Evolutionary conservation across 2,329 filamentous ascomycete species (phyloP).

Genomic region (Truncatella angustata): DNA sequence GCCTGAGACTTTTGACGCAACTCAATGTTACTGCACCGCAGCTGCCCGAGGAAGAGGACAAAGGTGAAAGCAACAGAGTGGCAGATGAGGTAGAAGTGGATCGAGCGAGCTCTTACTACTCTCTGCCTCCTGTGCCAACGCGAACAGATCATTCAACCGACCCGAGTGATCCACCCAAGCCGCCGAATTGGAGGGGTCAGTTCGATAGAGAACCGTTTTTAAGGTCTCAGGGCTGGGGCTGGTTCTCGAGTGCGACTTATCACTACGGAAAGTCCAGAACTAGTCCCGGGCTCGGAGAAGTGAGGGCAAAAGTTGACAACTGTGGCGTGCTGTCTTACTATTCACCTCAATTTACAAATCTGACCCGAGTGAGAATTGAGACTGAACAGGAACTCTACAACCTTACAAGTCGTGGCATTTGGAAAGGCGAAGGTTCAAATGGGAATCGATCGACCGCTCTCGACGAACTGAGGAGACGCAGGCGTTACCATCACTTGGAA

Average conservation of each 20-base stretch:
- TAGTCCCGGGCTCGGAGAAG: slow-evolving; percentile 39
- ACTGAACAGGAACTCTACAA: slow-evolving; percentile 37
- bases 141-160: slow-evolving; percentile 32
- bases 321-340: slow-evolving; percentile 48
- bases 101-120: slow-evolving; percentile 28
- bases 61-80: slow-evolving; percentile 7
- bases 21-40: slow-evolving; percentile 46
- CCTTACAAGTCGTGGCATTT: slow-evolving; percentile 38
- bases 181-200: slow-evolving; percentile 34
- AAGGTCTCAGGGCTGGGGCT: slow-evolving; percentile 38
- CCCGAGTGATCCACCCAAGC: slow-evolving; percentile 31
- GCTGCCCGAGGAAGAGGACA: slow-evolving; percentile 18
- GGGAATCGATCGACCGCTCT: slow-evolving; percentile 28
- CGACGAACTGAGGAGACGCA: slow-evolving; percentile 32
- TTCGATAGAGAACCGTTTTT: slow-evolving; percentile 37
- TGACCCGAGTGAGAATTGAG: slow-evolving; percentile 26
- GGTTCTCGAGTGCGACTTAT: slow-evolving; percentile 42
- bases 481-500: slow-evolving; percentile 35
- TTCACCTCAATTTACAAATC: slow-evolving; percentile 31
- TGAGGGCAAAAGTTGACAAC: slow-evolving; percentile 34
- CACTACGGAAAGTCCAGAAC: slow-evolving; percentile 39
- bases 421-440: slow-evolving; percentile 26
- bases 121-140: slow-evolving; percentile 35
- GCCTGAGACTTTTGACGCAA: slow-evolving; percentile 39
- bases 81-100: not conserved